Evolutionary conservation across 805 yeast genomes (phyloP), one percentile per base, ranked within the genome.

Genomic region (Ogataea neopini): DNA sequence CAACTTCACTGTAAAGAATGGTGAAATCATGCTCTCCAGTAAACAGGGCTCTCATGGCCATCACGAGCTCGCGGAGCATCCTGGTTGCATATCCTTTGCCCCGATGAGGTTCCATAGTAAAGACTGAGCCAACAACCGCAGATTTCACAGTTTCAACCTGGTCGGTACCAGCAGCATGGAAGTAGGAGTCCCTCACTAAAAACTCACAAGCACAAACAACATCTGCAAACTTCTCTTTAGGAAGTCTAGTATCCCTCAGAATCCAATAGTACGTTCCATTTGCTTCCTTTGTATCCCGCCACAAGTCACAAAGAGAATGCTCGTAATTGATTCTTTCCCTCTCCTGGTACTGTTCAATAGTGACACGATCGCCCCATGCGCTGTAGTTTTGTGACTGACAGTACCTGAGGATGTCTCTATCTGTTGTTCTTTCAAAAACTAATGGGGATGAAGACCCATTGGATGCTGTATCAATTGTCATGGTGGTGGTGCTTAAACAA

Each of bases 1-100:
- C 92, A 17, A 86, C 80, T 41, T 84, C 94, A 51, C 92, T 84
- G 73, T 87, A 88, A 43, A 88, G 72, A 34, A 71, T 70, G 30
- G 74, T 63, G 26, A 71, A 63, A 22, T 62, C 62, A 26, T 63
- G 38, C 3, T 64, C 51, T 19, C 67, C 75, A 48, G 29, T 17
- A 8, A 60, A 61, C 7, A 54, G 11, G 2, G 50, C 34, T 4
- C 29, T 29, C 36, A 60, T 36, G 35, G 50, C 15, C 5, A 63
- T 53, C 45, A 69, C 66, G 30, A 79, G 54, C 19, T 46, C 40
- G 11, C 47, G 47, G 37, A 83, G 65, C 83, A 83, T 74, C 22
- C 48, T 45, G 6, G 62, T 62, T 0, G 86, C 86, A 56, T 79
- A 80, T 2, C 86, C 85, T 50, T 73, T 74, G 11, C 76, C 74